Percentiles rank a stretch among this genome's conserved stretches.
phyloP scores from a whole-genome alignment of 1,139 yeast genomes.

The Candida gigantensis region DNA sequence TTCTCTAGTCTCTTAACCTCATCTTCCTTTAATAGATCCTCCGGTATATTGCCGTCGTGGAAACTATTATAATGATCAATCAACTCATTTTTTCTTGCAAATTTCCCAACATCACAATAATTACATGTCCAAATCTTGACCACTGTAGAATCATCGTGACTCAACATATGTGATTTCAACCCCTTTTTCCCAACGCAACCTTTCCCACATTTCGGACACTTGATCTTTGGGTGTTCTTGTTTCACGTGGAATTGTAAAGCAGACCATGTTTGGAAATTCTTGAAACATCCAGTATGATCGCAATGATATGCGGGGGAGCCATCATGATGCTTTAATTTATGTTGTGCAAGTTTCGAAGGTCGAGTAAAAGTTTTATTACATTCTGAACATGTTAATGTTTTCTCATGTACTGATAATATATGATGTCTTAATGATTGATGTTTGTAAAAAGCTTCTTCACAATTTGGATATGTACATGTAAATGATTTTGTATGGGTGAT shows the following conservation, averaged over 20 bases:
- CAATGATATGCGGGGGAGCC: slow-evolving; percentile 61
- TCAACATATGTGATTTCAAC: slow-evolving; percentile 66
- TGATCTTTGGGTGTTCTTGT: slow-evolving; percentile 69
- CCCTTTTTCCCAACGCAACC: slow-evolving; percentile 76
- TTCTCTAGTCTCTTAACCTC: slow-evolving; percentile 26
- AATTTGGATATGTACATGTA: slow-evolving; percentile 59
- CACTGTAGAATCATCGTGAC: slow-evolving; percentile 51
- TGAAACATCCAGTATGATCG: slow-evolving; percentile 59
- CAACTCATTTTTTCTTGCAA: slow-evolving; percentile 37
- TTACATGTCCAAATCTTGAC: slow-evolving; percentile 65
- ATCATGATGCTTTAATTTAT: slow-evolving; percentile 60
- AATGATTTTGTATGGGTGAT: slow-evolving; percentile 75
- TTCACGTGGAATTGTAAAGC: slow-evolving; percentile 72
- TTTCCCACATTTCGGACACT: slow-evolving; percentile 68
- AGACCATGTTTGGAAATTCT: slow-evolving; percentile 72
- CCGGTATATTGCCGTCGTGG: slow-evolving; percentile 45
- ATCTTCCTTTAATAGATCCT: slow-evolving; percentile 28
- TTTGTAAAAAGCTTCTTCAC: slow-evolving; percentile 69
- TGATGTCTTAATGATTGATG: slow-evolving; percentile 82
- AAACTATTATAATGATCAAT: slow-evolving; percentile 44
- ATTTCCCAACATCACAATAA: slow-evolving; percentile 42
- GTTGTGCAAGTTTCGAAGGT: slow-evolving; percentile 63
- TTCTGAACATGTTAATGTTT: slow-evolving; percentile 50
- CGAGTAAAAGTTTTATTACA: slow-evolving; percentile 63
- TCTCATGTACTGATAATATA: slow-evolving; percentile 60